Base-by-base conservation (phyloP, 768 basidiomycete species). In the Rhizopogon roseolus region DNA sequence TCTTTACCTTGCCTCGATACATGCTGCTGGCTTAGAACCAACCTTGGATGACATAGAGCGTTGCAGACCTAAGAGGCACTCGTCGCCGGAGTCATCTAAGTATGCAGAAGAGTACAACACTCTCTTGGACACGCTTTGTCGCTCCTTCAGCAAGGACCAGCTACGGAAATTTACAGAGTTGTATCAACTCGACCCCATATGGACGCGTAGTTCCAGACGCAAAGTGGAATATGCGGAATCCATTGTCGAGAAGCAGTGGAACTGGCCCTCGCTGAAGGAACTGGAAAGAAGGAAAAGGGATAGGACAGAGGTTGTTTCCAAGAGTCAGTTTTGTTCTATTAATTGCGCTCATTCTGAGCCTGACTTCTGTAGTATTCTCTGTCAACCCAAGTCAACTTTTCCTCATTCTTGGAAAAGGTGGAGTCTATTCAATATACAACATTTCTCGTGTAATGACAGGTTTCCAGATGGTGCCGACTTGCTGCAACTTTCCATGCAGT, bases 331-430 rank as follows among this genome's bases (percentile, higher is more conserved):
- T 36, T 46, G 9, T 59, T 39, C 42, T 29, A 29, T 52, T 49
- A 44, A 28, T 49, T 37, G 51, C 28, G 32, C 22, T 5, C 52
- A 36, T 49, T 1, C 27, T 55, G 41, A 46, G 39, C 46, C 25
- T 34, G 34, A 54, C 17, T 48, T 53, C 29, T 32, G 8, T 59
- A 90, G 89, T 66, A 2, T 79, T 86, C 60, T 67, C 76, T 32
- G 68, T 91, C 54, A 76, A 74, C 16, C 76, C 81, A 3, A 77
- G 75, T 48, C 76, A 87, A 59, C 74, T 88, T 6, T 88, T 90
- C 63, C 63, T 90, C 29, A 74, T 90, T 29, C 76, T 92, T 56
- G 88, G 88, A 39, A 84, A 78, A 78, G 85, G 89, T 86, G 38
- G 29, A 48, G 57, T 49, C 41, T 37, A 37, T 19, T 36, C 8